A percentile compares a stretch with the other conserved stretches of the same genome.
Evolutionary conservation across 345 rosid species (phyloP).

Genomic region (Euphorbia tirucalli): DNA sequence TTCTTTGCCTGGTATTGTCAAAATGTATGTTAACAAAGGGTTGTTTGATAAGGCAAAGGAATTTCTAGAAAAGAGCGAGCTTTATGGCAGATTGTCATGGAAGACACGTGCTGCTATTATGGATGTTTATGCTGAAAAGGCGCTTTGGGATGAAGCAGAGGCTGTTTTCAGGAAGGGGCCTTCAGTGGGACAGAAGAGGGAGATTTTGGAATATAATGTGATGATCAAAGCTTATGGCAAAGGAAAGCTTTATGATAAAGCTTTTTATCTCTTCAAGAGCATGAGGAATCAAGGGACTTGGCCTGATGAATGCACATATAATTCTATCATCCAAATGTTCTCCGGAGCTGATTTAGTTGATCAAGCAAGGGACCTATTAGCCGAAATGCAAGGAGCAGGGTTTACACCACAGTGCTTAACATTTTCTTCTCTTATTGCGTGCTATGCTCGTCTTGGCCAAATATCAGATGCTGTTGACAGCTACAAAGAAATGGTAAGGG

Average conservation of each 20-base stretch:
- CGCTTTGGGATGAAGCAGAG: conserved; percentile 84
- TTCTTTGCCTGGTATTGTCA: conserved; percentile 67
- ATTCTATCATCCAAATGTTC: conserved; percentile 79
- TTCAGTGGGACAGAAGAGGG: conserved; percentile 44
- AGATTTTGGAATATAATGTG: conserved; percentile 70
- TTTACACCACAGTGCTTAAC: conserved; percentile 63
- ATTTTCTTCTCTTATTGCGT: conserved; percentile 64
- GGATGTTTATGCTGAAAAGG: conserved; percentile 76
- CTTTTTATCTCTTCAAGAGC: conserved; percentile 62
- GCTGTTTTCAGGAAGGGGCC: conserved; percentile 50
- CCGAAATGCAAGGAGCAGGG: conserved; percentile 66
- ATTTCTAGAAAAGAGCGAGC: conserved; percentile 46
- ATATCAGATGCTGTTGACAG: conserved; percentile 58
- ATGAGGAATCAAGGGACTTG: conserved; percentile 86
- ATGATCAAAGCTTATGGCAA: conserved; percentile 95
- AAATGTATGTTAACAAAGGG: conserved; percentile 67
- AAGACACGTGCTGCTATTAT: conserved; percentile 64
- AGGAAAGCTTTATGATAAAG: conserved; percentile 75
- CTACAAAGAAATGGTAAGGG: conserved; percentile 50
- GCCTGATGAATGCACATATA: conserved; percentile 87
- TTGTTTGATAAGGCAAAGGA: conserved; percentile 44
- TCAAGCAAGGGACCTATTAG: conserved; percentile 59
- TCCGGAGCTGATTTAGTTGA: conserved; percentile 70
- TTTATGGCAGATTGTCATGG: conserved; percentile 46
- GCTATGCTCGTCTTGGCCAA: conserved; percentile 67